These are phyloP conservation scores for Colletotrichum sidae DNA, from an alignment of 2,329 filamentous ascomycete genomes.

Conservation along the genomic window DNA sequence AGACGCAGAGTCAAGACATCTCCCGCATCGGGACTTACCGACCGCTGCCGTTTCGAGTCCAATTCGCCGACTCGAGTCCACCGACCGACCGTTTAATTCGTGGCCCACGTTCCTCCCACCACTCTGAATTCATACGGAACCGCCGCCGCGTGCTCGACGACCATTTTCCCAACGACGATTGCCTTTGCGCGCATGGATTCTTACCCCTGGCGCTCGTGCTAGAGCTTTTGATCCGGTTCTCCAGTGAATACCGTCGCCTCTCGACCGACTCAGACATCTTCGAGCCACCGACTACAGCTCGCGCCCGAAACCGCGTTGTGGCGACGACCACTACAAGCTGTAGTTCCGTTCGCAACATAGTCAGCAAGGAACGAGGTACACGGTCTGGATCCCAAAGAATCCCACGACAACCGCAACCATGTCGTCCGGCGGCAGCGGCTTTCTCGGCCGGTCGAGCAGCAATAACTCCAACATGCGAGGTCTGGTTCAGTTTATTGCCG, in stretches of 20 bases:
- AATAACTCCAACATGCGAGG: constrained; percentile 80
- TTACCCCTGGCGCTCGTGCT: constrained; percentile 25
- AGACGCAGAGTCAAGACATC: constrained; percentile 29
- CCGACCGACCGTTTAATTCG: constrained; percentile 9
- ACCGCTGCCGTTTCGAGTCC: constrained; percentile 35
- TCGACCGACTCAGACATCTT: background rate
- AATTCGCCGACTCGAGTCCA: constrained; percentile 27
- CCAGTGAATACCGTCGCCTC: background rate
- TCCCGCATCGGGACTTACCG: constrained; percentile 31
- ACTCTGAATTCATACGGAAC: constrained; percentile 8
- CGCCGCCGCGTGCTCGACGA: constrained; percentile 23
- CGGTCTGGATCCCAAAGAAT: background rate
- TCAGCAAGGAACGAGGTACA: background rate
- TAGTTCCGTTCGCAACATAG: no score
- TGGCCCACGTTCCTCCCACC: background rate
- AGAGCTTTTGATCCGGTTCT: constrained; percentile 8
- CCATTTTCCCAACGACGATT: constrained; percentile 1
- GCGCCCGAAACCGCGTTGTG: constrained; percentile 12
- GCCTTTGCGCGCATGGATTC: constrained; percentile 34
- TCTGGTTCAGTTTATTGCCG: constrained; percentile 97
- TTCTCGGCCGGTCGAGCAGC: constrained; percentile 73
- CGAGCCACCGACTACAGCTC: constrained; percentile 15
- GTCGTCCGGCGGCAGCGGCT: constrained; percentile 69
- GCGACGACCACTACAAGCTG: constrained; percentile 1
- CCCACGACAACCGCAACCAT: constrained; percentile 50